A percentile compares a stretch with the other conserved stretches of the same genome.
Evolutionary conservation across 371 early-diverging fungal species (phyloP).

Genomic region (Gilbertella persicaria): DNA sequence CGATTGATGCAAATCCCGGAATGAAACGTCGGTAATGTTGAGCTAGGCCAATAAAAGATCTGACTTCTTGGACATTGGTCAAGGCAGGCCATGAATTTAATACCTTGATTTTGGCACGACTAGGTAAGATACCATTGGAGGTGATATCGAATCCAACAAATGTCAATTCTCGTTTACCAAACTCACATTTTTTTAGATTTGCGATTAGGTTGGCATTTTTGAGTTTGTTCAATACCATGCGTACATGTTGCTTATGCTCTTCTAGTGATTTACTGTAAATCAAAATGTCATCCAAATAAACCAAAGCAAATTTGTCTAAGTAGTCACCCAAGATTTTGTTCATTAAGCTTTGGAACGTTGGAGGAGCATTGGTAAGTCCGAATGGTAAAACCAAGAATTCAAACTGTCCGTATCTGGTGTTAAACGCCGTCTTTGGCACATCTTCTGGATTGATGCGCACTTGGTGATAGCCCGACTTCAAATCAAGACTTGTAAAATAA

Average conservation of each 20-base stretch:
- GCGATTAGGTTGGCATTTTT: not conserved
- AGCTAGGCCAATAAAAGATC: not conserved
- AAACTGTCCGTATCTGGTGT: conserved; percentile 39
- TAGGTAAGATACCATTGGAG: not conserved
- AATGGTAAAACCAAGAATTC: conserved; percentile 56
- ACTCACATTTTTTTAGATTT: not conserved
- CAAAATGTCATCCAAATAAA: not conserved
- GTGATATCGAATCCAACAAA: conserved; percentile 1
- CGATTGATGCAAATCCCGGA: not conserved
- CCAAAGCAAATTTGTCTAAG: conserved; percentile 14
- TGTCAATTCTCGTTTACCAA: not conserved
- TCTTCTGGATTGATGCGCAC: conserved; percentile 25
- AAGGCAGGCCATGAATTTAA: not conserved
- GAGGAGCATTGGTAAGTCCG: too few relatives aligned
- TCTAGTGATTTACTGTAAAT: not conserved
- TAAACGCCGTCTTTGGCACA: conserved; percentile 50
- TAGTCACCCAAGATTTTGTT: conserved; percentile 13
- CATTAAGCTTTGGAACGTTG: conserved; percentile 43
- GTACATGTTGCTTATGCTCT: not conserved
- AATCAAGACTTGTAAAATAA: conserved; percentile 42
- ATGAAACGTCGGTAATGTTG: not conserved
- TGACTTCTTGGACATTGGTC: not conserved
- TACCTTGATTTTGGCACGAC: not conserved
- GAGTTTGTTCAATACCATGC: not conserved
- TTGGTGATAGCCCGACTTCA: conserved; percentile 31